phyloP scores from a whole-genome alignment of 2,329 filamentous ascomycete species.

The Calonectria henricotiae region DNA sequence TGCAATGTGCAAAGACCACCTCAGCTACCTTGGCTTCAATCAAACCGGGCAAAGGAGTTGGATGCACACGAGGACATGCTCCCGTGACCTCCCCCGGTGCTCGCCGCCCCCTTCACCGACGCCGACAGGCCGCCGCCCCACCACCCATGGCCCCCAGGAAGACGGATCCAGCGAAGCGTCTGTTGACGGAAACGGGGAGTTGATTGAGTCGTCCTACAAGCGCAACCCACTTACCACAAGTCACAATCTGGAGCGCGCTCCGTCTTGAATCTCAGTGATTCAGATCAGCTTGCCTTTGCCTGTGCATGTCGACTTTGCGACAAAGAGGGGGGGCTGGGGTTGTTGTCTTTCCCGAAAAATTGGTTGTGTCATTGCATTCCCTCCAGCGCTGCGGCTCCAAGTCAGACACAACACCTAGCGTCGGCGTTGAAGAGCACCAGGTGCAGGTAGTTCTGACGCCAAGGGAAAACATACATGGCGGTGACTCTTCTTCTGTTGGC shows the following conservation, averaged over 20 bases:
- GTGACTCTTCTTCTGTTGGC: constrained; percentile 7
- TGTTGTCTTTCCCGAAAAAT: constrained; percentile 7
- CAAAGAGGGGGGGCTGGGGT: not conserved
- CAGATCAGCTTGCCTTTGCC: constrained; percentile 1
- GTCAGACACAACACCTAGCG: constrained; percentile 18
- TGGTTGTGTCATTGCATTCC: constrained; percentile 13
- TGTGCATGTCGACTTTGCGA: constrained; percentile 1
- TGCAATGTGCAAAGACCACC: constrained; percentile 18
- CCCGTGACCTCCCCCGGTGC: constrained; percentile 34
- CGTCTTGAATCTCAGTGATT: constrained; percentile 16
- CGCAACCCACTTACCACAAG: not conserved
- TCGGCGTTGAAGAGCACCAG: constrained; percentile 7
- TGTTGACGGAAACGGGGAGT: constrained; percentile 26
- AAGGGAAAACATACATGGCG: constrained; percentile 14
- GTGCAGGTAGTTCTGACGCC: not conserved
- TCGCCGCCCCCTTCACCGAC: constrained; percentile 34
- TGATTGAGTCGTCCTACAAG: not conserved
- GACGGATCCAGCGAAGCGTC: constrained; percentile 14
- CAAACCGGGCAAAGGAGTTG: constrained; percentile 9
- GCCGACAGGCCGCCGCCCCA: constrained; percentile 8
- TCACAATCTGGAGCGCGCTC: not conserved
- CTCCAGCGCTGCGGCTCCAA: constrained; percentile 3
- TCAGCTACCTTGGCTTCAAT: constrained; percentile 5
- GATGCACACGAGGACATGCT: constrained; percentile 31
- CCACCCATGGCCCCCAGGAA: constrained; percentile 8